Conservation (phyloP, 2,329 filamentous ascomycete species). For the Myriosclerotinia duriaeana region DNA sequence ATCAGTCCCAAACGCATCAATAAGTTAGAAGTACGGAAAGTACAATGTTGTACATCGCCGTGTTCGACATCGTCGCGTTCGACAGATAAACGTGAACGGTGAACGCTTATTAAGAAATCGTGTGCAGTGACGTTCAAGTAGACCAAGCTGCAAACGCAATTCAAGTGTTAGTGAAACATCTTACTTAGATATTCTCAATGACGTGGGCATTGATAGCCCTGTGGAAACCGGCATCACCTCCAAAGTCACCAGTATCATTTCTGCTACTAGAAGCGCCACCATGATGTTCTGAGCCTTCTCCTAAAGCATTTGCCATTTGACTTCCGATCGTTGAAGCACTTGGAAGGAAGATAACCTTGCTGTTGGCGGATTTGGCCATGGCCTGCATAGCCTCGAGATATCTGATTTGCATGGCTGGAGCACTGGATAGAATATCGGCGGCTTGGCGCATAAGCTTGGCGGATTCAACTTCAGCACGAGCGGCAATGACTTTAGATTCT, state of each 20-base stretch:
- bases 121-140: slow-evolving; percentile 27
- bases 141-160: slow-evolving; percentile 38
- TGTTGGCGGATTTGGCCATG: slow-evolving; percentile 92
- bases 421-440: slow-evolving; percentile 86
- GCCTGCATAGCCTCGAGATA: slow-evolving; percentile 98
- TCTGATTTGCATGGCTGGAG: slow-evolving; percentile 96
- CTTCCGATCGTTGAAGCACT: slow-evolving; percentile 59
- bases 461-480: slow-evolving; percentile 92
- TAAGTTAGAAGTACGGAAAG: neutral
- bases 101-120: neutral
- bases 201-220: slow-evolving; percentile 77
- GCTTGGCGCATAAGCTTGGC: slow-evolving; percentile 93
- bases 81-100: neutral
- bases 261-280: slow-evolving; percentile 45
- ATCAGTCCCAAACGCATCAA: neutral
- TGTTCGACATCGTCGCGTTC: neutral
- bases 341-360: slow-evolving; percentile 83
- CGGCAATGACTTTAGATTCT: slow-evolving; percentile 97
- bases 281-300: slow-evolving; percentile 55
- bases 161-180: slow-evolving; percentile 31
- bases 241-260: slow-evolving; percentile 49
- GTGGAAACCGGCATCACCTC: slow-evolving; percentile 65
- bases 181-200: slow-evolving; percentile 75
- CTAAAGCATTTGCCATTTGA: slow-evolving; percentile 51
- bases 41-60: neutral